phyloP scores from a whole-genome alignment of 2,329 filamentous ascomycete genomes.

The Aspergillus texensis region DNA sequence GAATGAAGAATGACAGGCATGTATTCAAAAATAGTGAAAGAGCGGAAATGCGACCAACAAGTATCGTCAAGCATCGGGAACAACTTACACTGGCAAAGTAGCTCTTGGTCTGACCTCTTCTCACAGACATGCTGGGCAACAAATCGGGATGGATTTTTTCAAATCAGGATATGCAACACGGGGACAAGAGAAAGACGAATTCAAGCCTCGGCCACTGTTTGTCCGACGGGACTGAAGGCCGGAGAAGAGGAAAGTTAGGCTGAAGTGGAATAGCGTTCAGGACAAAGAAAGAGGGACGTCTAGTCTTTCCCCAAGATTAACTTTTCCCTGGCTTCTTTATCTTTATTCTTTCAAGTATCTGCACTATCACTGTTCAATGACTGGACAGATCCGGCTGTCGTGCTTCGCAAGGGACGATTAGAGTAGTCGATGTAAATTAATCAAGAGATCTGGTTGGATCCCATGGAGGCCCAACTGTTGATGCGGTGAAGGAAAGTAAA shows the following conservation, averaged over 20 bases:
- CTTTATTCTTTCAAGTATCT: not conserved
- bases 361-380: slow-evolving; percentile 9
- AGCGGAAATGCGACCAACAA: not conserved
- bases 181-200: slow-evolving; percentile 2
- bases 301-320: not conserved
- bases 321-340: slow-evolving; percentile 2
- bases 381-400: slow-evolving; percentile 25
- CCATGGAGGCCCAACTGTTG: slow-evolving; percentile 20
- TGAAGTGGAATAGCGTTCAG: not conserved
- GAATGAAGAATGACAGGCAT: not conserved
- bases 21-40: not conserved
- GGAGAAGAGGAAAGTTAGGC: slow-evolving; percentile 7
- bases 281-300: not conserved
- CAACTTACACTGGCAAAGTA: slow-evolving; percentile 41
- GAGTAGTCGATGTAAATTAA: slow-evolving; percentile 9
- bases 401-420: slow-evolving; percentile 8
- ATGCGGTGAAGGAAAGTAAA: slow-evolving; percentile 27
- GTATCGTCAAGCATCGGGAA: not conserved
- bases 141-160: slow-evolving; percentile 1
- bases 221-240: slow-evolving; percentile 16
- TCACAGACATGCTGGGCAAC: slow-evolving; percentile 31
- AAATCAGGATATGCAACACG: slow-evolving; percentile 7
- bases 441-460: slow-evolving; percentile 22
- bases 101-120: slow-evolving; percentile 36
- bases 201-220: slow-evolving; percentile 22